Evolutionary conservation across 306 rosid genomes (phyloP).

Genomic region (Malus orientalis): DNA sequence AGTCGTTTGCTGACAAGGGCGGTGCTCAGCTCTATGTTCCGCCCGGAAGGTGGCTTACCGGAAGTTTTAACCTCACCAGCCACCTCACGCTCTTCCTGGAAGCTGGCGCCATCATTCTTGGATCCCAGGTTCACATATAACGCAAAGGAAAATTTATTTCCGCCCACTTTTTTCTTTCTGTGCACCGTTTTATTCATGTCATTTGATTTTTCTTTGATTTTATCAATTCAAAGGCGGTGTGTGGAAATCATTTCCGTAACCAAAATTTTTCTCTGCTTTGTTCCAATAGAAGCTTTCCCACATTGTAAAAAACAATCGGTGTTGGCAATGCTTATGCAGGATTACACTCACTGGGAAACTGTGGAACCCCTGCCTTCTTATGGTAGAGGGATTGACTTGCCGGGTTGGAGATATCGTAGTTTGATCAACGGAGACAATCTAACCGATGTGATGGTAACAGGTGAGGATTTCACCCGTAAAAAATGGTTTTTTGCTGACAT

Average conservation of each 20-base stretch:
- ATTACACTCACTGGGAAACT: slow-evolving; percentile 32
- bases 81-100: slow-evolving; percentile 70
- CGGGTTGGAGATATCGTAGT: slow-evolving; percentile 44
- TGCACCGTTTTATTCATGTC: too few species aligned
- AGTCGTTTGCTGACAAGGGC: slow-evolving; percentile 69
- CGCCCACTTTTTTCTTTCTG: background rate
- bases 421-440: slow-evolving; percentile 45
- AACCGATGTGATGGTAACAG: slow-evolving; percentile 57
- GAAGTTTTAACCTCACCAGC: slow-evolving; percentile 62
- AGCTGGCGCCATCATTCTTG: slow-evolving; percentile 50
- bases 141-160: background rate
- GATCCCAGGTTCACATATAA: slow-evolving; percentile 38
- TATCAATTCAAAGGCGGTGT: background rate
- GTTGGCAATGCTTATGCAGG: slow-evolving; percentile 23
- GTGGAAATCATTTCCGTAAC: background rate
- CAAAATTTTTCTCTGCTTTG: background rate
- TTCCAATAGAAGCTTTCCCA: background rate
- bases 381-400: slow-evolving; percentile 41
- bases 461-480: slow-evolving; percentile 13
- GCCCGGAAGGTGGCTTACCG: slow-evolving; percentile 58
- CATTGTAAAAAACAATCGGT: background rate
- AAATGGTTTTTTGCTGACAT: background rate
- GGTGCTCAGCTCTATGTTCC: slow-evolving; percentile 71
- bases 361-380: slow-evolving; percentile 51
- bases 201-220: background rate